These are phyloP conservation scores for Oryza longistaminata DNA, from an alignment of 176 grass and related monocot species.

Conservation along the genomic window DNA sequence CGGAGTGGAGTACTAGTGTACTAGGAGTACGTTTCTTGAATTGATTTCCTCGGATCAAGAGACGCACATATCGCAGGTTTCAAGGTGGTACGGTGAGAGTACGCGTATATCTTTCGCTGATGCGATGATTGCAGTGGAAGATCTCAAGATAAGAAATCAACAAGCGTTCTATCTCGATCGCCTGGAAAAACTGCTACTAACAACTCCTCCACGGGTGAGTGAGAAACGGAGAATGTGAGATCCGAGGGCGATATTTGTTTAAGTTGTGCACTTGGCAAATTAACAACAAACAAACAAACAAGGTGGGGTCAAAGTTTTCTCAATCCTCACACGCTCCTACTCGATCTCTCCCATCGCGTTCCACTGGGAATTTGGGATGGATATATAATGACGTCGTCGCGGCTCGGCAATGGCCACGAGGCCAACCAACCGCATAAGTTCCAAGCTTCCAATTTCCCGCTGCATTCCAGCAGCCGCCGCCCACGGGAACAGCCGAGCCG, in stretches of 20 bases:
- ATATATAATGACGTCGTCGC: neutral
- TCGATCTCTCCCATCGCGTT: neutral
- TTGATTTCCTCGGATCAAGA: neutral
- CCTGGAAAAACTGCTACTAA: no score
- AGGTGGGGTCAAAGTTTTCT: neutral
- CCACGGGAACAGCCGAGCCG: neutral
- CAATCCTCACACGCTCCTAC: neutral
- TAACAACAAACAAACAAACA: neutral
- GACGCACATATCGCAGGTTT: neutral
- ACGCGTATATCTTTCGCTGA: neutral
- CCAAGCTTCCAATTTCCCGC: no score
- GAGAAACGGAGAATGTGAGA: neutral
- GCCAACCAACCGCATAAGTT: neutral
- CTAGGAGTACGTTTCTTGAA: neutral
- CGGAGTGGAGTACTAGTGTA: no score
- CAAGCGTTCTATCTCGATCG: neutral
- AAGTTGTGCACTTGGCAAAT: neutral
- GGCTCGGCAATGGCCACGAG: constrained; percentile 9
- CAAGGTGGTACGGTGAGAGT: neutral
- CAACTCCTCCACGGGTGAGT: no score
- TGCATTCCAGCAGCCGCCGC: neutral
- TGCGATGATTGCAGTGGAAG: neutral
- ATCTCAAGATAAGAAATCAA: constrained; percentile 18
- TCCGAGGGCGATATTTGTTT: constrained; percentile 14
- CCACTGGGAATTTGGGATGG: neutral